Evolutionary conservation across 805 yeast species (phyloP).

Genomic region (Nakazawaea ernobii): DNA sequence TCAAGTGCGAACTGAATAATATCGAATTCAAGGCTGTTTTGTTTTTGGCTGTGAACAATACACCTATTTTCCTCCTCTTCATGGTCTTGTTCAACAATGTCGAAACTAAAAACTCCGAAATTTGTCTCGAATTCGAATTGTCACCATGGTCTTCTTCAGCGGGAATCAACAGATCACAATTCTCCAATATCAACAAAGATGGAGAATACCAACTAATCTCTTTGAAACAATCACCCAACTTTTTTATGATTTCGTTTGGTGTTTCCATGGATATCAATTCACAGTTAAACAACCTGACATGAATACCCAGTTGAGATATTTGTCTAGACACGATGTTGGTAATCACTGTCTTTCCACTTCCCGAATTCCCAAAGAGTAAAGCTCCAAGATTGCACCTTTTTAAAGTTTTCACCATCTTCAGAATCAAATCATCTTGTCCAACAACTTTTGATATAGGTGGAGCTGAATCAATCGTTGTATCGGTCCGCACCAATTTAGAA

Average conservation of each 20-base stretch:
- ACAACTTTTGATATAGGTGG: conserved; percentile 30
- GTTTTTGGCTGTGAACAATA: conserved; percentile 59
- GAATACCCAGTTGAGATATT: conserved; percentile 37
- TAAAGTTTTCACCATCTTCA: conserved; percentile 32
- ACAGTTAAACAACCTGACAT: conserved; percentile 46
- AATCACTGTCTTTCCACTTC: conserved; percentile 73
- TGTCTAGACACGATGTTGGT: conserved; percentile 34
- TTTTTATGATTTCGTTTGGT: conserved; percentile 35
- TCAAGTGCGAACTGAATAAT: conserved; percentile 61
- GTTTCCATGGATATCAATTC: conserved; percentile 52
- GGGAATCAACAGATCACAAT: conserved; percentile 66
- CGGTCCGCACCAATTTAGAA: conserved; percentile 37
- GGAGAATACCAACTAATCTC: conserved; percentile 66
- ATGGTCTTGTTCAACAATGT: conserved; percentile 34
- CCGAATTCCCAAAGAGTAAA: conserved; percentile 67
- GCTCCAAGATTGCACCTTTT: conserved; percentile 46
- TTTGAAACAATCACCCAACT: conserved; percentile 45
- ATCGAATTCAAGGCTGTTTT: conserved; percentile 59
- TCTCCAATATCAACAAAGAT: conserved; percentile 68
- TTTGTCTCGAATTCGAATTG: conserved; percentile 52
- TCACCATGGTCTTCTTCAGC: conserved; percentile 57
- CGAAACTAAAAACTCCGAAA: conserved; percentile 52
- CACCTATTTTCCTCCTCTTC: conserved; percentile 43
- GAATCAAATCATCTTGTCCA: conserved; percentile 49
- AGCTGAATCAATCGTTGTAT: background rate